phyloP scores from a whole-genome alignment of 1,284 basidiomycete species.

The Pyrrhoderma lamaoense region DNA sequence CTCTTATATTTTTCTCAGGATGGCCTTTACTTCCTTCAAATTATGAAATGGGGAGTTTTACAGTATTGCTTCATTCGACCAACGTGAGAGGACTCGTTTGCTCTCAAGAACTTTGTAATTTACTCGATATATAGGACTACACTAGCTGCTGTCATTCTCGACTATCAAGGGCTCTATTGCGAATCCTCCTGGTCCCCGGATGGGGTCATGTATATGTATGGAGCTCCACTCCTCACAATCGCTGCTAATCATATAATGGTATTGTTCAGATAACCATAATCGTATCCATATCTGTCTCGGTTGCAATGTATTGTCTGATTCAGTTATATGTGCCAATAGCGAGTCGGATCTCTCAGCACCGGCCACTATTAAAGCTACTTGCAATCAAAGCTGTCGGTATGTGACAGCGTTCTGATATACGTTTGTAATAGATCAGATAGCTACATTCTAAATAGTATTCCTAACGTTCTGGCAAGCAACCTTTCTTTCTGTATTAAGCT shows the following conservation, averaged over 20 bases:
- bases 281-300: slow-evolving; percentile 67
- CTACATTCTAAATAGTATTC: slow-evolving; percentile 43
- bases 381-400: slow-evolving; percentile 65
- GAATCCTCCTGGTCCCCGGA: slow-evolving; percentile 61
- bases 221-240: slow-evolving; percentile 1
- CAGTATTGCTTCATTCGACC: background rate
- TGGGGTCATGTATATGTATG: slow-evolving; percentile 68
- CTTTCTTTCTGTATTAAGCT: slow-evolving; percentile 51
- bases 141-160: slow-evolving; percentile 53
- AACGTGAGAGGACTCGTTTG: background rate
- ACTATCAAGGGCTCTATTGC: slow-evolving; percentile 65
- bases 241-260: background rate
- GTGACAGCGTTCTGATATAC: slow-evolving; percentile 21
- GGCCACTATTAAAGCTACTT: slow-evolving; percentile 66
- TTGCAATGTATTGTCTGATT: slow-evolving; percentile 78
- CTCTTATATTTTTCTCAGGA: slow-evolving; percentile 32
- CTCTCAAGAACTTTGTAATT: background rate
- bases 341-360: slow-evolving; percentile 47
- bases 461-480: slow-evolving; percentile 77
- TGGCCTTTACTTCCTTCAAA: slow-evolving; percentile 64
- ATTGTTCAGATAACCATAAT: slow-evolving; percentile 45
- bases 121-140: slow-evolving; percentile 41
- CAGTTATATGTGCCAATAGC: slow-evolving; percentile 64
- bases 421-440: background rate
- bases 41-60: slow-evolving; percentile 71